Base-by-base conservation (phyloP, 2,329 filamentous ascomycete species). In the Claviceps humidiphila region DNA sequence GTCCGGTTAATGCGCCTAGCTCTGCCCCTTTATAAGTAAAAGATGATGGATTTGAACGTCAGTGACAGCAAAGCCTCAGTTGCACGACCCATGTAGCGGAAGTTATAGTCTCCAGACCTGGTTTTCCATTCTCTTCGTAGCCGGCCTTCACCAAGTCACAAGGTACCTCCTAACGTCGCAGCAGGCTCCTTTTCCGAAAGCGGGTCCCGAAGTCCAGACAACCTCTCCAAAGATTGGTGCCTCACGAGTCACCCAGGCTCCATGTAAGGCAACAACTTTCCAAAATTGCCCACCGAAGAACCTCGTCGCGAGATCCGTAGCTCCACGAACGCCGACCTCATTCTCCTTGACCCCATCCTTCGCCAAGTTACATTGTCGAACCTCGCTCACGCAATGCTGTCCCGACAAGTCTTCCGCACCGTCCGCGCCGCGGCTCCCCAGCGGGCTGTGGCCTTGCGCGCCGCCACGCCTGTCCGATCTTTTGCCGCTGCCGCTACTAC, bases 401-500 rank as follows among this genome's bases (percentile, higher is more conserved):
- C 77, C 67, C 76, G 78, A 75, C 76, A 79, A 70, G 69, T 77
- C 63, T 64, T 75, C 69, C 76, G 76, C 68, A 71, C 76, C 64
- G 71, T 73, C 66, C 72, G 77, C 66, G 71, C 75, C 63, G 75
- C 77, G 61, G 74, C 78, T 67, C 75, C 84, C 70, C 73, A 84
- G 68, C 76, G 80, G 62, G 71, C 78, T 57, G 52, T 62, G 55
- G 60, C 63, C 58, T 55, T 67, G 57, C 60, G 62, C 54, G 61
- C 67, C 66, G 75, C 67, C 66, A 75, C 74, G 65, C 77, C 80
- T 65, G 73, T 81, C 71, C 85, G 90, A 71, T 81, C 80, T 71
- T 96, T 89, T 73, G 89, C 89, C 66, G 87, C 89, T 63, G 75
- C 80, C 65, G 69, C 81, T 62, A 70, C 77, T 65, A 74, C 81